Evolutionary conservation across 2,329 filamentous ascomycete species (phyloP).

Genomic region (Aspergillus pseudotamarii): DNA sequence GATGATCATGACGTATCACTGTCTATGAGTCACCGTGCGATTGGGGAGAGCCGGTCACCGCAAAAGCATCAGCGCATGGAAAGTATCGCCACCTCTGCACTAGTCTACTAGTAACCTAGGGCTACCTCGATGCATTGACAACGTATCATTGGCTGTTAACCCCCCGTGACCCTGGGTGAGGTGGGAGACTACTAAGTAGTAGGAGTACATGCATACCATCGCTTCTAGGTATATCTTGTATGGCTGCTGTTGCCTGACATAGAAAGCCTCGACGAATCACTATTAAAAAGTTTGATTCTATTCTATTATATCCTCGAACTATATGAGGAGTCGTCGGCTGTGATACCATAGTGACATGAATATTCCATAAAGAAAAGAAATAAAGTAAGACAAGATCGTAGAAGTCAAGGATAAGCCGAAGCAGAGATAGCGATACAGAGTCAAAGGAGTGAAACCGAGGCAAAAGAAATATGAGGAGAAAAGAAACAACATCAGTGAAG

Average conservation of each 20-base stretch:
- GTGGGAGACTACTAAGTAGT: neutral
- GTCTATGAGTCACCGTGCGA: neutral
- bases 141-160: neutral
- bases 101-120: neutral
- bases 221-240: neutral
- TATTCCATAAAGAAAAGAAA: neutral
- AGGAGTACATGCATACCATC: neutral
- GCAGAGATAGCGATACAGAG: neutral
- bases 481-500: neutral
- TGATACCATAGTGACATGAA: neutral
- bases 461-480: neutral
- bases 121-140: neutral
- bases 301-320: neutral
- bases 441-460: neutral
- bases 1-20: neutral
- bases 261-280: neutral
- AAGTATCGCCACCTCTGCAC: neutral
- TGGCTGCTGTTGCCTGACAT: neutral
- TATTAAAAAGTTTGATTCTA: neutral
- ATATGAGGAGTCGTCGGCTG: neutral
- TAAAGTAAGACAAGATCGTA: neutral
- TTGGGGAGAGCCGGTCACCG: neutral
- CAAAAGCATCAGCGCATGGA: neutral
- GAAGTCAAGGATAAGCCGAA: neutral
- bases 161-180: neutral